Conservation (phyloP, 208 protist species). For the Angomonas deanei region DNA sequence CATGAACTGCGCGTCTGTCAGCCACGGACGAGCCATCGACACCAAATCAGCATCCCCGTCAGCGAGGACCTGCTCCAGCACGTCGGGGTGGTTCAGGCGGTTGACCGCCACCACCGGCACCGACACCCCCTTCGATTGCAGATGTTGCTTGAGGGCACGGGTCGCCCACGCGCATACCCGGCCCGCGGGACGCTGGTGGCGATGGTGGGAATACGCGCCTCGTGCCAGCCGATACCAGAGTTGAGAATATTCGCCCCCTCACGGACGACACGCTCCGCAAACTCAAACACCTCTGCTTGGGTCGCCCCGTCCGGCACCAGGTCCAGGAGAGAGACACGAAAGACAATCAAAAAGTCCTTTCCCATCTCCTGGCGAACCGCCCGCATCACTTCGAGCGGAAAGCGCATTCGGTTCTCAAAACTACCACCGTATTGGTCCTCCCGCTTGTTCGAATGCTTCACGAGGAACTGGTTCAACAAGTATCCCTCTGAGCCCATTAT, state of each 20-base stretch:
- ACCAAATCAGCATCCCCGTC: slow-evolving; percentile 70
- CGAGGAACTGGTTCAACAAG: slow-evolving; percentile 86
- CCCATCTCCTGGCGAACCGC: slow-evolving; percentile 45
- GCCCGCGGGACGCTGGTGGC: slow-evolving; percentile 73
- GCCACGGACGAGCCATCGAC: slow-evolving; percentile 74
- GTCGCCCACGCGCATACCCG: slow-evolving; percentile 69
- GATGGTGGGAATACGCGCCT: slow-evolving; percentile 86
- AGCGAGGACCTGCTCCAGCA: slow-evolving; percentile 46
- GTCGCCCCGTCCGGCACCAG: slow-evolving; percentile 71
- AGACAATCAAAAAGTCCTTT: slow-evolving; percentile 86
- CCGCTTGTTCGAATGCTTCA: slow-evolving; percentile 68
- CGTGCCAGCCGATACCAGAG: slow-evolving; percentile 89
- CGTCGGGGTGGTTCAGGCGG: slow-evolving; percentile 69
- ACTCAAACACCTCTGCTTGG: slow-evolving; percentile 53
- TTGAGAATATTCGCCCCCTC: slow-evolving; percentile 82
- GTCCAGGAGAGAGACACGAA: slow-evolving; percentile 77
- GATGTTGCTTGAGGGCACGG: slow-evolving; percentile 28
- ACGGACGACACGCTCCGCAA: slow-evolving; percentile 57
- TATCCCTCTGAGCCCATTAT: slow-evolving; percentile 87
- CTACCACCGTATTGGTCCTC: slow-evolving; percentile 85
- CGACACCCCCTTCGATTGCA: slow-evolving; percentile 29
- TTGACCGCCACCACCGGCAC: slow-evolving; percentile 77
- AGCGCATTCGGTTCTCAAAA: slow-evolving; percentile 76
- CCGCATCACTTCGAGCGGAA: slow-evolving; percentile 71
- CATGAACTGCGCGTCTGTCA: slow-evolving; percentile 73